Conservation (phyloP, 192 early-diverging fungal species). For the Dissophora globulifera region DNA sequence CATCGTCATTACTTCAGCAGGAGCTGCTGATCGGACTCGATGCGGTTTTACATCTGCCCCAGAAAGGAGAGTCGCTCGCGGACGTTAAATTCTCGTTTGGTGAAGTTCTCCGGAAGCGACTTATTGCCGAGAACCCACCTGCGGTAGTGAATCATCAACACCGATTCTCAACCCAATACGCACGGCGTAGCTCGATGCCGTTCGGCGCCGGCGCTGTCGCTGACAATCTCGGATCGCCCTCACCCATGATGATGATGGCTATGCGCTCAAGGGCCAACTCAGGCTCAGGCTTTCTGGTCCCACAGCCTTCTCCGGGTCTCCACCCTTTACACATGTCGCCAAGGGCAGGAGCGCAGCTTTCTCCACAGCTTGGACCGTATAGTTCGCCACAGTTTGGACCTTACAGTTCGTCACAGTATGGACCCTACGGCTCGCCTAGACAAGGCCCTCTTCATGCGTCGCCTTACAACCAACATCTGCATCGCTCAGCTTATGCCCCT, state of each 20-base stretch:
- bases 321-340: conserved; percentile 36
- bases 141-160: conserved; percentile 1
- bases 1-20: conserved; percentile 40
- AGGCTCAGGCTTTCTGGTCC: conserved; percentile 36
- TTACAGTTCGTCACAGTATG: conserved; percentile 20
- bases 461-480: conserved; percentile 28
- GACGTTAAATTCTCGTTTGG: conserved; percentile 57
- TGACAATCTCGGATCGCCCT: conserved; percentile 19
- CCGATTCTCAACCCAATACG: conserved; percentile 3
- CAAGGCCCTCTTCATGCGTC: conserved; percentile 36
- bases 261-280: conserved; percentile 49
- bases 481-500: conserved; percentile 19
- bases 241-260: conserved; percentile 45
- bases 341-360: conserved; percentile 22
- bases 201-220: not conserved
- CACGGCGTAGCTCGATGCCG: conserved; percentile 17
- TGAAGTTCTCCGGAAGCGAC: conserved; percentile 51
- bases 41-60: conserved; percentile 44
- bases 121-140: conserved; percentile 44
- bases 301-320: conserved; percentile 38
- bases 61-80: conserved; percentile 50
- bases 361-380: conserved; percentile 35
- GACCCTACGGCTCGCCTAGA: conserved; percentile 30
- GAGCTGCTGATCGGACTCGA: conserved; percentile 47
- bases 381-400: conserved; percentile 17